Conservation (phyloP, 2,329 filamentous ascomycete genomes). For the Penicillium aurantiogriseum region DNA sequence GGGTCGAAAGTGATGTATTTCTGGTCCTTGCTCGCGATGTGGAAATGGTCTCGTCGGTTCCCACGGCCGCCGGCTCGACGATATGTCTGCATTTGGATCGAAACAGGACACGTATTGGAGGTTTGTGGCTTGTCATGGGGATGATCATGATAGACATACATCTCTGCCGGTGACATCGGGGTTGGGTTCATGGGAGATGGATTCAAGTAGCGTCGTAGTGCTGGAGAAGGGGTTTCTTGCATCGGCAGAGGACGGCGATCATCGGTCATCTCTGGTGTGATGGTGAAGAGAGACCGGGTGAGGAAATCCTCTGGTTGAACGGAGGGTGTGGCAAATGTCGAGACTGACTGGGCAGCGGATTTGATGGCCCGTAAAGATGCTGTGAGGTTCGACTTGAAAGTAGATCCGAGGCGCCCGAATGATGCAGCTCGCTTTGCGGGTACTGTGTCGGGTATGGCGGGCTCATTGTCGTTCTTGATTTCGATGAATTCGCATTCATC, state of each 20-base stretch:
- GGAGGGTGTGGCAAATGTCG: conserved; percentile 54
- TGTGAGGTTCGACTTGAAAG: conserved; percentile 63
- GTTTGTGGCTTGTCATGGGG: conserved; percentile 34
- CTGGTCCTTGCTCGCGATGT: conserved; percentile 42
- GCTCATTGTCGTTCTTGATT: conserved; percentile 17
- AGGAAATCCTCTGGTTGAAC: conserved; percentile 60
- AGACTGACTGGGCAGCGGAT: conserved; percentile 60
- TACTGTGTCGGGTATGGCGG: conserved; percentile 10
- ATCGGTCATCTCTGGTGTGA: conserved; percentile 58
- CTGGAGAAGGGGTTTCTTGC: conserved; percentile 54
- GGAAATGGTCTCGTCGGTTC: conserved; percentile 30
- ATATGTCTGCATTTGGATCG: conserved; percentile 65
- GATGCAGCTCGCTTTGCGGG: conserved; percentile 26
- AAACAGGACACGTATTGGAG: conserved; percentile 46
- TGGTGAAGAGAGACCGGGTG: conserved; percentile 55
- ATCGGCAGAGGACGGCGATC: conserved; percentile 59
- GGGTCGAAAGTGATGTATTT: conserved; percentile 33
- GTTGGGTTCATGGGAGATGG: conserved; percentile 49
- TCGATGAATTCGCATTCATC: conserved; percentile 22
- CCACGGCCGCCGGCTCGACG: conserved; percentile 36
- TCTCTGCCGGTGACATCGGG: conserved; percentile 46
- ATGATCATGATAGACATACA: conserved; percentile 45
- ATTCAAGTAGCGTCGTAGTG: conserved; percentile 61
- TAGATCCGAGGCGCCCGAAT: conserved; percentile 44
- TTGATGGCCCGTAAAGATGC: conserved; percentile 62